A percentile compares a stretch with the other conserved stretches of the same genome.
Conservation (phyloP, 2,329 filamentous ascomycete species). For the Periglandula ipomoeae region DNA sequence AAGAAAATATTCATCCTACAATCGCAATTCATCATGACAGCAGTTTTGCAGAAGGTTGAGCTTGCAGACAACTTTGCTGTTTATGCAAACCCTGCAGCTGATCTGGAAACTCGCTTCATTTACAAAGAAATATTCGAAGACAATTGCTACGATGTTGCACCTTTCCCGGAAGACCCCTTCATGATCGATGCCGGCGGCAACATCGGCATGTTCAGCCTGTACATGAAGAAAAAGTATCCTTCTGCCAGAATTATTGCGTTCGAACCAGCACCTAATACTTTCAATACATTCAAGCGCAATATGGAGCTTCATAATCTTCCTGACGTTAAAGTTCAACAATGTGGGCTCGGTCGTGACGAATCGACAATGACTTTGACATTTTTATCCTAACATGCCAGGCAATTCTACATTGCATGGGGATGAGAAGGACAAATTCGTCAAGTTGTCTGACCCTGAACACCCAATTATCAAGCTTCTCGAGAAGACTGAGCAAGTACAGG, state of each 20-base stretch:
- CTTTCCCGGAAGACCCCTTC: slow-evolving; percentile 10
- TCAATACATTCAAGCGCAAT: slow-evolving; percentile 12
- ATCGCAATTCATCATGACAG: background rate
- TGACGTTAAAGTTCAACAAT: slow-evolving; percentile 8
- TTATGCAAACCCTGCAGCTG: slow-evolving; percentile 6
- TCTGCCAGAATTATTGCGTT: slow-evolving; percentile 16
- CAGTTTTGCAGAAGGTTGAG: background rate
- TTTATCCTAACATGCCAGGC: slow-evolving; percentile 13
- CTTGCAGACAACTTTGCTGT: slow-evolving; percentile 1
- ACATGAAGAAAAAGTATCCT: slow-evolving; percentile 17
- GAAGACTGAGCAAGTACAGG: slow-evolving; percentile 7
- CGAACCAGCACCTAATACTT: slow-evolving; percentile 16
- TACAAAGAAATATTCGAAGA: slow-evolving; percentile 16
- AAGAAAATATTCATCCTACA: background rate
- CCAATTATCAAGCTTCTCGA: slow-evolving; percentile 5
- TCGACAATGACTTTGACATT: slow-evolving; percentile 10
- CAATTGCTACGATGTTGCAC: slow-evolving; percentile 12
- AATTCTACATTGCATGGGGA: slow-evolving; percentile 15
- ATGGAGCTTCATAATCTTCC: slow-evolving; percentile 10
- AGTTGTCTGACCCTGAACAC: slow-evolving; percentile 1
- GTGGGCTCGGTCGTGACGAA: slow-evolving; percentile 8
- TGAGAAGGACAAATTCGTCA: slow-evolving; percentile 9
- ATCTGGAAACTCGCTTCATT: slow-evolving; percentile 13
- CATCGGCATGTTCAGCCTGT: slow-evolving; percentile 18
- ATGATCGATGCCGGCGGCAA: slow-evolving; percentile 18